Evolutionary conservation across 495 filamentous ascomycete genomes (phyloP).

Genomic region (Hypoxylon fragiforme): DNA sequence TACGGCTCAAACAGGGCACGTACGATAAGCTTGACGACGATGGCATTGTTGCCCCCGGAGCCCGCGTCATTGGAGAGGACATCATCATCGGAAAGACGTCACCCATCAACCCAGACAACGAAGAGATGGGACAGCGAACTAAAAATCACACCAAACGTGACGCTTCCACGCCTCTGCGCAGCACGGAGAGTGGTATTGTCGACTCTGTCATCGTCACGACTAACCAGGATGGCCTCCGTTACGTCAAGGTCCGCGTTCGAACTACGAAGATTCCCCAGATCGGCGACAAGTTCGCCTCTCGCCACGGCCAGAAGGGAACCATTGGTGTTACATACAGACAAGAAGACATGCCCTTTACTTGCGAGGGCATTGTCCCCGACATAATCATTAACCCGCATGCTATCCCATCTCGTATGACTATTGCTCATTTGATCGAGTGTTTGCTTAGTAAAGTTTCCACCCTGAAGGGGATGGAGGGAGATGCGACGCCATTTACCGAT

Average conservation of each 20-base stretch:
- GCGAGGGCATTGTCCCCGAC: constrained; percentile 88
- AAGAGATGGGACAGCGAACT: constrained; percentile 91
- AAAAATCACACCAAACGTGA: constrained; percentile 90
- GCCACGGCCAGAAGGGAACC: constrained; percentile 98
- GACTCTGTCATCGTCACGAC: constrained; percentile 92
- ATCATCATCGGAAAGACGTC: constrained; percentile 99
- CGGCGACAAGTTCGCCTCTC: constrained; percentile 98
- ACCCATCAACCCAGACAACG: constrained; percentile 85
- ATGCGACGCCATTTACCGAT: constrained; percentile 97
- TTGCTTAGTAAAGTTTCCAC: constrained; percentile 92
- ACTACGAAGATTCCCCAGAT: constrained; percentile 99
- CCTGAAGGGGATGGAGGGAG: constrained; percentile 88
- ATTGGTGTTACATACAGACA: constrained; percentile 97
- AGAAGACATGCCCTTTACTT: constrained; percentile 98
- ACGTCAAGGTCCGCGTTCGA: constrained; percentile 95
- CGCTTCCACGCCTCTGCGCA: constrained; percentile 89
- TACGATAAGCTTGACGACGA: constrained; percentile 98
- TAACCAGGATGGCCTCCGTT: constrained; percentile 84
- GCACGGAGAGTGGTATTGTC: constrained; percentile 94
- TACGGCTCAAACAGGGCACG: constrained; percentile 90
- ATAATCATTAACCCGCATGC: constrained; percentile 99
- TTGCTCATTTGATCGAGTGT: constrained; percentile 99
- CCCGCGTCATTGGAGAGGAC: constrained; percentile 93
- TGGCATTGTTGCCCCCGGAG: constrained; percentile 88
- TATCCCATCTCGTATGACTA: constrained; percentile 99